These are phyloP conservation scores for Aspergillus awamori DNA, from an alignment of 2,329 filamentous ascomycete genomes.

Conservation along the genomic window DNA sequence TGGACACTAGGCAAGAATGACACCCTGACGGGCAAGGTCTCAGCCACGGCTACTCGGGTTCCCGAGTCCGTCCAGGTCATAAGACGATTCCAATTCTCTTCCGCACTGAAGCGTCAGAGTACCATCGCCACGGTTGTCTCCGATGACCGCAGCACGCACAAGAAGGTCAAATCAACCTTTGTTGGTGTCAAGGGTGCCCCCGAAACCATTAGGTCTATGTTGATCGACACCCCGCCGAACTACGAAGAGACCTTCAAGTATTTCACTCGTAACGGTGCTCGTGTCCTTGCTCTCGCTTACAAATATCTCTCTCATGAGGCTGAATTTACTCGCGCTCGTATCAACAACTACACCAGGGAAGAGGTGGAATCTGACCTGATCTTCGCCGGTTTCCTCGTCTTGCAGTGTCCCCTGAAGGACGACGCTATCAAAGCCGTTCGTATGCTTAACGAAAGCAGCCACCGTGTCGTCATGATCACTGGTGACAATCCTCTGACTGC, in stretches of 20 bases:
- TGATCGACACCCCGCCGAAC: conserved; percentile 76
- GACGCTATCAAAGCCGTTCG: conserved; percentile 91
- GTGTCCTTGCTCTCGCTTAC: conserved; percentile 90
- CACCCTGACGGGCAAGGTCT: conserved; percentile 68
- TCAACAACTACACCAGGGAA: conserved; percentile 94
- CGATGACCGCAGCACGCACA: conserved; percentile 70
- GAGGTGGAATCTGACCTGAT: conserved; percentile 80
- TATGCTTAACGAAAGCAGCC: conserved; percentile 98
- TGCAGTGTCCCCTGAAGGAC: conserved; percentile 94
- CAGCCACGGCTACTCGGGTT: conserved; percentile 45
- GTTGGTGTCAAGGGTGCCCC: conserved; percentile 95
- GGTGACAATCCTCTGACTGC: conserved; percentile 97
- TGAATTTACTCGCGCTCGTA: conserved; percentile 79
- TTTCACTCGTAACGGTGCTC: conserved; percentile 92
- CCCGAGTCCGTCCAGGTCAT: conserved; percentile 87
- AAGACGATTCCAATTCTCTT: conserved; percentile 97
- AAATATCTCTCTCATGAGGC: conserved; percentile 82
- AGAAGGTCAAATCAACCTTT: conserved; percentile 82
- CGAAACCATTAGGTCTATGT: conserved; percentile 94
- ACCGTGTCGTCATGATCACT: conserved; percentile 98
- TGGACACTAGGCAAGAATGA: conserved; percentile 94
- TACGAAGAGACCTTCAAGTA: conserved; percentile 99
- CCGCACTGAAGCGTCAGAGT: conserved; percentile 91
- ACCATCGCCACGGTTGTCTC: conserved; percentile 82
- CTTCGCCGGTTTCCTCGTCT: conserved; percentile 93